These are phyloP conservation scores for Stephanodiscus minutulus DNA, from an alignment of 108 stramenopile genomes.

Conservation along the genomic window DNA sequence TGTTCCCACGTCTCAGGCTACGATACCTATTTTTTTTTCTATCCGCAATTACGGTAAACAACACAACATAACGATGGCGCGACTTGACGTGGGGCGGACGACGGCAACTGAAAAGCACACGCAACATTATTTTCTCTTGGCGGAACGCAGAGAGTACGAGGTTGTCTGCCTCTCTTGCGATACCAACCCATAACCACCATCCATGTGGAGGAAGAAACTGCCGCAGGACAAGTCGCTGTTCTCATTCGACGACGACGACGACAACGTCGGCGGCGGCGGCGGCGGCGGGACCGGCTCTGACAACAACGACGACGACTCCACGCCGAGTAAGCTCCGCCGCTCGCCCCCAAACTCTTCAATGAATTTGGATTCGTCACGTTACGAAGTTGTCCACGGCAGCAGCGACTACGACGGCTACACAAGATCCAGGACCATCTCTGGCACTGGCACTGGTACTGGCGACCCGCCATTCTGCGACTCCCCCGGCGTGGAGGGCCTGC, in stretches of 20 bases:
- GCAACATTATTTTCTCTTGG: too few species aligned
- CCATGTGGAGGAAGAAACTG: neutral
- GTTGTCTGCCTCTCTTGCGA: neutral
- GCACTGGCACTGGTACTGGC: neutral
- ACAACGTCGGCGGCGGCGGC: neutral
- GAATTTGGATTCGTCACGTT: neutral
- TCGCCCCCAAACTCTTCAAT: neutral
- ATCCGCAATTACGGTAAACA: too few species aligned
- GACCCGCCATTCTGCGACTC: neutral
- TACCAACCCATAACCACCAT: neutral
- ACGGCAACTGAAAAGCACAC: too few species aligned
- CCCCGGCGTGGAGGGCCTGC: constrained; percentile 11
- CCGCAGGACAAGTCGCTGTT: neutral
- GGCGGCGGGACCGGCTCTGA: neutral
- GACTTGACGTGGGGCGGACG: too few species aligned
- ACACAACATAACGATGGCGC: too few species aligned
- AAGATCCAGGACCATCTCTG: neutral
- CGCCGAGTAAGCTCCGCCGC: constrained; percentile 3
- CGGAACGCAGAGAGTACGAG: neutral
- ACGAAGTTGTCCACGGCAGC: constrained; percentile 12
- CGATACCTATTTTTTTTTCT: too few species aligned
- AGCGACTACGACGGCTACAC: constrained; percentile 5
- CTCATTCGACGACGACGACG: neutral
- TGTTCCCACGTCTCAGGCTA: too few species aligned
- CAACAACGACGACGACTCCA: constrained; percentile 3